These are phyloP conservation scores for Solanum ossicruentum DNA, from an alignment of 257 asterid genomes.

Conservation along the genomic window DNA sequence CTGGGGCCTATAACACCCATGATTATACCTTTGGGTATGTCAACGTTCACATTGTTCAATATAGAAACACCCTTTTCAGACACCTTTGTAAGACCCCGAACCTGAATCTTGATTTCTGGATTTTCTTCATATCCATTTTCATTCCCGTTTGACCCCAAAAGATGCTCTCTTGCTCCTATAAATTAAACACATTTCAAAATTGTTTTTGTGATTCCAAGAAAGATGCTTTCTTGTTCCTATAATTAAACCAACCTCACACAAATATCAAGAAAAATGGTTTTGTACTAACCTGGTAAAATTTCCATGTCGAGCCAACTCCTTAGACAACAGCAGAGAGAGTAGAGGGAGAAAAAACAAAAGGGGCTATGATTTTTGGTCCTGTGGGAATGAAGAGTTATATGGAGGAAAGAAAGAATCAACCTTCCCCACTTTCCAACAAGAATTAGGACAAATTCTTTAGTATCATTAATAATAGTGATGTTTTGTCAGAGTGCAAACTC, in stretches of 20 bases:
- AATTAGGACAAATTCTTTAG: neutral
- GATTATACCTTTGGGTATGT: slow-evolving; percentile 52
- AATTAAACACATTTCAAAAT: neutral
- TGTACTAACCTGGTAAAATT: slow-evolving; percentile 9
- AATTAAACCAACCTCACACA: neutral
- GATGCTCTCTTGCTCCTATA: slow-evolving; percentile 19
- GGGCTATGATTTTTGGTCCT: neutral
- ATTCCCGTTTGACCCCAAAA: slow-evolving; percentile 16
- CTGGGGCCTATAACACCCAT: slow-evolving; percentile 82
- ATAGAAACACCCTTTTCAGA: slow-evolving; percentile 36
- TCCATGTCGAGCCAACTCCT: slow-evolving; percentile 5
- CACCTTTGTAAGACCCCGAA: slow-evolving; percentile 33
- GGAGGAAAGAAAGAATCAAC: neutral
- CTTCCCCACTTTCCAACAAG: neutral
- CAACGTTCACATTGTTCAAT: slow-evolving; percentile 37
- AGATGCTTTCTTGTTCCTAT: neutral
- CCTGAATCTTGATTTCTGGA: slow-evolving; percentile 32
- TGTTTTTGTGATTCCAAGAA: neutral
- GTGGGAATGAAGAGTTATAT: neutral
- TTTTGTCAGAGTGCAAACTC: neutral
- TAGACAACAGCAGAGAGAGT: neutral
- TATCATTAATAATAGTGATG: neutral
- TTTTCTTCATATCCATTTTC: neutral
- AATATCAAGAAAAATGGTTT: neutral
- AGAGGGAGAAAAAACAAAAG: neutral